Conservation (phyloP, 2,329 filamentous ascomycete genomes). For the Penicillium fuscoglaucum region DNA sequence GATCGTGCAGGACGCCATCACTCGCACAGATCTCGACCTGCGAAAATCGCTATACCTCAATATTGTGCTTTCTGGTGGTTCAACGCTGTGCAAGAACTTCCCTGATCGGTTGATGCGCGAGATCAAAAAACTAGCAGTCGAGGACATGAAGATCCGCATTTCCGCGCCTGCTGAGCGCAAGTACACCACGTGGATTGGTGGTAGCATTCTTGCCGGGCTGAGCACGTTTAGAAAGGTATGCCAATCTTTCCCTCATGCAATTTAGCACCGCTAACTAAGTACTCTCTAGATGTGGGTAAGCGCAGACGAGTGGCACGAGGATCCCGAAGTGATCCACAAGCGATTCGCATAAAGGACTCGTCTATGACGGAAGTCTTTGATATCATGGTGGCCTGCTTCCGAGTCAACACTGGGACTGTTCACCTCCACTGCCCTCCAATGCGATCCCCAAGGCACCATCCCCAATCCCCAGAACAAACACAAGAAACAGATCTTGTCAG, state of each 20-base stretch:
- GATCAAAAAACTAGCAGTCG: constrained; percentile 88
- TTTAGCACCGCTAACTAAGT: neutral
- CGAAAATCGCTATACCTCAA: constrained; percentile 93
- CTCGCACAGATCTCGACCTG: constrained; percentile 90
- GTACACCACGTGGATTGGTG: constrained; percentile 98
- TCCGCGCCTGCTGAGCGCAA: constrained; percentile 96
- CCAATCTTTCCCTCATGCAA: constrained; percentile 28
- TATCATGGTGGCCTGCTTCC: neutral
- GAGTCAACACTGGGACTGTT: neutral
- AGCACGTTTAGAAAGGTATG: constrained; percentile 96
- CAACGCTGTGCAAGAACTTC: constrained; percentile 94
- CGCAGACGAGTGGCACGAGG: constrained; percentile 99
- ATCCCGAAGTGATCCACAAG: constrained; percentile 97
- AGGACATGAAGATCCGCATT: constrained; percentile 99
- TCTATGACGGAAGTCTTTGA: neutral
- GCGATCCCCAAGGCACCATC: neutral
- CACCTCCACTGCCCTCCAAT: neutral
- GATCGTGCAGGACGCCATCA: constrained; percentile 95
- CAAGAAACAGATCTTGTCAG: constrained; percentile 5
- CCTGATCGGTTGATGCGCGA: constrained; percentile 89
- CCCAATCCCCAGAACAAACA: neutral
- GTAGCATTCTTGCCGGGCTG: constrained; percentile 91
- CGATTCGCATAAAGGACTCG: constrained; percentile 73
- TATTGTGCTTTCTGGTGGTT: constrained; percentile 94
- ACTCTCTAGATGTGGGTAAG: constrained; percentile 94